Percentiles rank a stretch among this genome's conserved stretches.
Conservation (phyloP, 1,284 basidiomycete species). For the Sphagnurus paluster region DNA sequence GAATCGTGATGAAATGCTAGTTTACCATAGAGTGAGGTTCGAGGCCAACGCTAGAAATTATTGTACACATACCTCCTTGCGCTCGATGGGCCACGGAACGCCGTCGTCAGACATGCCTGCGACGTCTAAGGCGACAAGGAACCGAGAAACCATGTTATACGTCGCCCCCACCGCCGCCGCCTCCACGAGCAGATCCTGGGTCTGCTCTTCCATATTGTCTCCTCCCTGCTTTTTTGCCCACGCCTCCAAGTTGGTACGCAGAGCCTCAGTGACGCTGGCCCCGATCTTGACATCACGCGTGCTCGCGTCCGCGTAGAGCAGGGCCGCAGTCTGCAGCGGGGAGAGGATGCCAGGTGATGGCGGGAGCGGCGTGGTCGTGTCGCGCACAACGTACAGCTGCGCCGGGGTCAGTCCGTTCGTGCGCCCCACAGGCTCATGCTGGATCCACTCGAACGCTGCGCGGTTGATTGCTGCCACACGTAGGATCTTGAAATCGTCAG, state of each 20-base stretch:
- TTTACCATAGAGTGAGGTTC: neutral
- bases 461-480: slow-evolving; percentile 52
- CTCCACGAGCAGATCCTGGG: slow-evolving; percentile 49
- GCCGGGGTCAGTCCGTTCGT: slow-evolving; percentile 43
- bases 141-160: slow-evolving; percentile 62
- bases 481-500: slow-evolving; percentile 39
- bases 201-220: slow-evolving; percentile 24
- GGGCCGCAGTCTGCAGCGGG: slow-evolving; percentile 41
- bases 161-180: slow-evolving; percentile 45
- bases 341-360: slow-evolving; percentile 34
- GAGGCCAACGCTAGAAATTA: neutral
- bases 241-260: slow-evolving; percentile 28
- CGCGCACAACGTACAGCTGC: slow-evolving; percentile 48
- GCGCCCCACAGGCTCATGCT: slow-evolving; percentile 50
- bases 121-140: slow-evolving; percentile 52
- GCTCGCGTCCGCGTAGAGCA: slow-evolving; percentile 50
- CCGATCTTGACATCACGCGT: slow-evolving; percentile 43
- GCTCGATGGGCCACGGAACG: slow-evolving; percentile 49
- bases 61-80: slow-evolving; percentile 34
- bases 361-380: slow-evolving; percentile 37
- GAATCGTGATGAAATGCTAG: slow-evolving; percentile 30
- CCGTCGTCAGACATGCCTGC: slow-evolving; percentile 42
- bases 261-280: slow-evolving; percentile 28
- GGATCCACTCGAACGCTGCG: slow-evolving; percentile 57
- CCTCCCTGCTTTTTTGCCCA: slow-evolving; percentile 24